These are phyloP conservation scores for Fusarium penzigii DNA, from an alignment of 2,329 filamentous ascomycete species.

Conservation along the genomic window DNA sequence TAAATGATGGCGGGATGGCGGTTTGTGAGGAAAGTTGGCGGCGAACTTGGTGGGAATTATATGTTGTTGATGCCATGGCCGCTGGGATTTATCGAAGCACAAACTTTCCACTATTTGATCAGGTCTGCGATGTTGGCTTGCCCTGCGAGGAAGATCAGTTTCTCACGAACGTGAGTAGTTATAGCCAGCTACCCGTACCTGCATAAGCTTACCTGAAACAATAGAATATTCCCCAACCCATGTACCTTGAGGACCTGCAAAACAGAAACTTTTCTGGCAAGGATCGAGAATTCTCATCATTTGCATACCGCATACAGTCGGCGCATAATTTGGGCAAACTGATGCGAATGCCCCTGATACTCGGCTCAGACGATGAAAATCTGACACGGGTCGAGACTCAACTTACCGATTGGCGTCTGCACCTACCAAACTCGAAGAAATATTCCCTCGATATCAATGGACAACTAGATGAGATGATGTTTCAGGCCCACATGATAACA, in stretches of 20 bases:
- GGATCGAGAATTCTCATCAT: conserved; percentile 75
- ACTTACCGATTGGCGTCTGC: conserved; percentile 74
- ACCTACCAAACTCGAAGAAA: conserved; percentile 72
- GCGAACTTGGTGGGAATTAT: conserved; percentile 87
- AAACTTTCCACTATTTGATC: conserved; percentile 68
- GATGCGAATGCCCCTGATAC: conserved; percentile 57
- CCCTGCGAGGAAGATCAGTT: conserved; percentile 85
- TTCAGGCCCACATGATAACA: conserved; percentile 83
- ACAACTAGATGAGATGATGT: conserved; percentile 83
- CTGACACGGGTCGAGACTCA: conserved; percentile 53
- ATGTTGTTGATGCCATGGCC: conserved; percentile 81
- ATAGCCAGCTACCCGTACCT: not conserved
- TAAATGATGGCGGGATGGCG: conserved; percentile 63
- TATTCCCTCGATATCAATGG: conserved; percentile 70
- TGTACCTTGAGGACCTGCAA: conserved; percentile 74
- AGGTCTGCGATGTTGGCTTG: conserved; percentile 67
- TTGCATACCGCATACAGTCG: conserved; percentile 80
- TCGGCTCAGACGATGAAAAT: conserved; percentile 55
- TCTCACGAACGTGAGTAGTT: conserved; percentile 49
- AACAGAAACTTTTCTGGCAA: conserved; percentile 72
- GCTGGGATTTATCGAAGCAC: conserved; percentile 76
- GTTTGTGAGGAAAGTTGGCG: conserved; percentile 81
- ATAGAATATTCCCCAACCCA: conserved; percentile 58
- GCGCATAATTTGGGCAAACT: conserved; percentile 77
- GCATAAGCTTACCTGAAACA: conserved; percentile 11